These are phyloP conservation scores for Fraxinus anomala DNA, from an alignment of 257 asterid genomes.

Conservation along the genomic window DNA sequence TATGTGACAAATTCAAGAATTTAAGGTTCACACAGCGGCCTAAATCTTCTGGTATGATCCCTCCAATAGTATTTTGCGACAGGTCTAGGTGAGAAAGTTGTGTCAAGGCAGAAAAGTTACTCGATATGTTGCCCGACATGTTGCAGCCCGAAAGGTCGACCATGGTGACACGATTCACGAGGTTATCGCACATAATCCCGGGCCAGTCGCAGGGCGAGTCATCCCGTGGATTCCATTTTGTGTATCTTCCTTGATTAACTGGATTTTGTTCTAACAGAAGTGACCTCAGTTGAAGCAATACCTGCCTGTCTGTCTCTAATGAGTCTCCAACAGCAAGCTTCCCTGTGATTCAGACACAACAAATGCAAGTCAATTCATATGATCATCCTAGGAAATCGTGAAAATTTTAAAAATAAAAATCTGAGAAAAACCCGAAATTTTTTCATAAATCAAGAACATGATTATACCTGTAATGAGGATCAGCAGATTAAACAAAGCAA, in stretches of 20 bases:
- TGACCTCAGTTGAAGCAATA: conserved; percentile 50
- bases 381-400: conserved; percentile 32
- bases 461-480: conserved; percentile 57
- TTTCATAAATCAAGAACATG: not conserved
- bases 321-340: conserved; percentile 58
- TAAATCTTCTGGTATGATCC: conserved; percentile 54
- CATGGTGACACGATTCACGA: conserved; percentile 49
- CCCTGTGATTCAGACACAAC: conserved; percentile 38
- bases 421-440: not conserved
- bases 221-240: conserved; percentile 45
- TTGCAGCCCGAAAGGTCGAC: conserved; percentile 52
- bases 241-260: conserved; percentile 56
- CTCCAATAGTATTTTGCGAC: conserved; percentile 72
- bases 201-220: conserved; percentile 76
- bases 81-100: conserved; percentile 64
- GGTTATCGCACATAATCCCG: conserved; percentile 55
- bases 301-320: conserved; percentile 59
- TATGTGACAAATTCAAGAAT: conserved; percentile 67
- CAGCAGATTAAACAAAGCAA: conserved; percentile 35
- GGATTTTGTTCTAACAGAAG: conserved; percentile 56
- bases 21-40: conserved; percentile 58
- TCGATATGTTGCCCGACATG: conserved; percentile 55
- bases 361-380: conserved; percentile 33
- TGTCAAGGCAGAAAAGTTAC: conserved; percentile 69
- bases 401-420: not conserved